Percentiles rank a stretch among this genome's conserved stretches.
These are phyloP conservation scores for Fusarium torreyae DNA, from an alignment of 2,329 filamentous ascomycete species.

Conservation along the genomic window DNA sequence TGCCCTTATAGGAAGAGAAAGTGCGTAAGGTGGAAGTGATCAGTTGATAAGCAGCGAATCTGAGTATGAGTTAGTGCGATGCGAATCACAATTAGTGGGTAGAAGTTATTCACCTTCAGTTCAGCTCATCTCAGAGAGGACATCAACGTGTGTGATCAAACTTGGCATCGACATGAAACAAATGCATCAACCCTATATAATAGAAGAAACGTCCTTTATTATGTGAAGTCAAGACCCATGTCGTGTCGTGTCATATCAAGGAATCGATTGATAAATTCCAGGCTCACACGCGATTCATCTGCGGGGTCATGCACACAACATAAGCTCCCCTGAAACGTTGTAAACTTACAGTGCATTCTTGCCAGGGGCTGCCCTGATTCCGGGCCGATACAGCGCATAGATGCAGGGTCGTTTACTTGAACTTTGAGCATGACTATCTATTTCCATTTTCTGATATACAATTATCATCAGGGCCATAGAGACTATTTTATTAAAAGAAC, in stretches of 20 bases:
- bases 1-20: not conserved
- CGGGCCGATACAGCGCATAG: not conserved
- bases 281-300: slow-evolving; percentile 25
- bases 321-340: slow-evolving; percentile 13
- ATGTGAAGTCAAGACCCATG: not conserved
- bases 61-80: slow-evolving; percentile 12
- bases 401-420: not conserved
- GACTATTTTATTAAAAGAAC: not conserved
- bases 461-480: not conserved
- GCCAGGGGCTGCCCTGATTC: not conserved
- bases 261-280: slow-evolving; percentile 12
- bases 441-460: not conserved
- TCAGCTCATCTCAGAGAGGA: slow-evolving; percentile 6
- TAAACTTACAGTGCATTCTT: slow-evolving; percentile 23
- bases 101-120: slow-evolving; percentile 25
- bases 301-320: slow-evolving; percentile 20
- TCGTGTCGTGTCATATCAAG: slow-evolving; percentile 2
- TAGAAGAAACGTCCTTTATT: not conserved
- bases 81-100: slow-evolving; percentile 23
- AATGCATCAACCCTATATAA: not conserved
- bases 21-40: not conserved
- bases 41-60: slow-evolving; percentile 14
- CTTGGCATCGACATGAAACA: too few species aligned
- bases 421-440: too few species aligned
- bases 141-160: slow-evolving; percentile 10